phyloP scores from a whole-genome alignment of 2,329 filamentous ascomycete species.

The Rutstroemia sydowiana region DNA sequence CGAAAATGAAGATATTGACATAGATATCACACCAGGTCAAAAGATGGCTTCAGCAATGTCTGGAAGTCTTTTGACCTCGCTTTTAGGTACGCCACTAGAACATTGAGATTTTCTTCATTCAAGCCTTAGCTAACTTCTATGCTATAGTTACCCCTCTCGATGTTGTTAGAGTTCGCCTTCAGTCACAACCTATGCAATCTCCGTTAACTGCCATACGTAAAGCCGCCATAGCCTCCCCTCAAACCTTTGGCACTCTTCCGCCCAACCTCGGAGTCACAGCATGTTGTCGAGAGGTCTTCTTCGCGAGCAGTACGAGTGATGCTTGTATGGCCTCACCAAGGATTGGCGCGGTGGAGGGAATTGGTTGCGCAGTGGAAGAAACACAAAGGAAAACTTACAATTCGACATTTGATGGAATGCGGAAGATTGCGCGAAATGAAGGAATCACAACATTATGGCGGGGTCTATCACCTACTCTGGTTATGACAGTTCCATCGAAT shows the following conservation, averaged over 20 bases:
- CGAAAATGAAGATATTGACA: slow-evolving; percentile 34
- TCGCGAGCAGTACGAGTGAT: slow-evolving; percentile 69
- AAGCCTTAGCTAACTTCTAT: slow-evolving; percentile 2
- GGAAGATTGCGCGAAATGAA: slow-evolving; percentile 93
- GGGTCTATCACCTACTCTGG: slow-evolving; percentile 83
- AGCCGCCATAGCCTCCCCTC: slow-evolving; percentile 46
- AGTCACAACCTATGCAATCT: slow-evolving; percentile 62
- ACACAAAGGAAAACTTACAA: slow-evolving; percentile 76
- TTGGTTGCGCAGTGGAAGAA: slow-evolving; percentile 77
- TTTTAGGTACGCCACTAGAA: slow-evolving; percentile 57
- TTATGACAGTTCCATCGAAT: slow-evolving; percentile 91
- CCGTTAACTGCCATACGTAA: slow-evolving; percentile 45
- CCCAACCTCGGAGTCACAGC: slow-evolving; percentile 83
- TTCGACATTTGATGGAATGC: slow-evolving; percentile 83
- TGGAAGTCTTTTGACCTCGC: slow-evolving; percentile 81
- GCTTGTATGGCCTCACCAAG: slow-evolving; percentile 39
- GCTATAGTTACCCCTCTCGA: slow-evolving; percentile 81
- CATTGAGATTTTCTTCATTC: neutral
- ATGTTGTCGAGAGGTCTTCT: slow-evolving; percentile 96
- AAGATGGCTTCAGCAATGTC: slow-evolving; percentile 93
- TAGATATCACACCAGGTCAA: slow-evolving; percentile 72
- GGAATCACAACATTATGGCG: slow-evolving; percentile 83
- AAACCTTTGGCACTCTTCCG: slow-evolving; percentile 59
- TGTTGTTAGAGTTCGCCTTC: slow-evolving; percentile 88
- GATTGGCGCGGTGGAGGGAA: slow-evolving; percentile 26